phyloP scores from a whole-genome alignment of 1,139 yeast species.

The Lodderomyces margitis region DNA sequence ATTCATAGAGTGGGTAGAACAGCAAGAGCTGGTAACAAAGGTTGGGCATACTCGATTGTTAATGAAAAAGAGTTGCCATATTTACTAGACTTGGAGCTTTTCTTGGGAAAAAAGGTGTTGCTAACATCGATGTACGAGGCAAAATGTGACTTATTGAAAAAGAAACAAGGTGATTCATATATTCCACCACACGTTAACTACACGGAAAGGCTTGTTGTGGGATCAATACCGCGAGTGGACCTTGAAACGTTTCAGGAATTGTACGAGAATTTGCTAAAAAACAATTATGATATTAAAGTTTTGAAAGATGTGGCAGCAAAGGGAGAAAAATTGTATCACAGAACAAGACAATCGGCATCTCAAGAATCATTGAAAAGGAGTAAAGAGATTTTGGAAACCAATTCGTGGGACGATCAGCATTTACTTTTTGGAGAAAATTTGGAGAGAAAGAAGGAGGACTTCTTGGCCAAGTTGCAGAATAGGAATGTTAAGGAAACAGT shows the following conservation, averaged over 20 bases:
- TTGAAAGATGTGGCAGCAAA: constrained; percentile 72
- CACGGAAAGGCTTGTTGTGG: constrained; percentile 76
- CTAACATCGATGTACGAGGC: constrained; percentile 69
- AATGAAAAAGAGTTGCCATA: constrained; percentile 87
- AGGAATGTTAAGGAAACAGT: constrained; percentile 83
- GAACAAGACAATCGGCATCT: constrained; percentile 86
- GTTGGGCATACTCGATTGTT: constrained; percentile 95
- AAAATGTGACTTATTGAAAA: constrained; percentile 50
- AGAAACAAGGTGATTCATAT: constrained; percentile 42
- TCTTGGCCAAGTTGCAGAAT: constrained; percentile 68
- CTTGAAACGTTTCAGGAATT: constrained; percentile 75
- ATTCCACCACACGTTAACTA: constrained; percentile 61
- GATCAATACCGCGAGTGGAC: constrained; percentile 72
- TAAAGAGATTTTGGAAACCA: constrained; percentile 72
- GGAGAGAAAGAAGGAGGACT: constrained; percentile 71
- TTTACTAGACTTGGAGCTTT: constrained; percentile 83
- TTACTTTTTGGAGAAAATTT: constrained; percentile 68
- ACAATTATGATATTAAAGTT: constrained; percentile 67
- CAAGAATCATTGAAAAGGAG: constrained; percentile 80
- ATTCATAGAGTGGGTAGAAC: constrained; percentile 98
- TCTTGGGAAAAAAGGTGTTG: constrained; percentile 78
- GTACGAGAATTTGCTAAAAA: constrained; percentile 56
- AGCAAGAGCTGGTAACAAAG: constrained; percentile 97
- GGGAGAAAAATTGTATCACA: constrained; percentile 84
- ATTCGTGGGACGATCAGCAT: constrained; percentile 86